Evolutionary conservation across 1,284 basidiomycete species (phyloP).

Genomic region (Chiua sp.): DNA sequence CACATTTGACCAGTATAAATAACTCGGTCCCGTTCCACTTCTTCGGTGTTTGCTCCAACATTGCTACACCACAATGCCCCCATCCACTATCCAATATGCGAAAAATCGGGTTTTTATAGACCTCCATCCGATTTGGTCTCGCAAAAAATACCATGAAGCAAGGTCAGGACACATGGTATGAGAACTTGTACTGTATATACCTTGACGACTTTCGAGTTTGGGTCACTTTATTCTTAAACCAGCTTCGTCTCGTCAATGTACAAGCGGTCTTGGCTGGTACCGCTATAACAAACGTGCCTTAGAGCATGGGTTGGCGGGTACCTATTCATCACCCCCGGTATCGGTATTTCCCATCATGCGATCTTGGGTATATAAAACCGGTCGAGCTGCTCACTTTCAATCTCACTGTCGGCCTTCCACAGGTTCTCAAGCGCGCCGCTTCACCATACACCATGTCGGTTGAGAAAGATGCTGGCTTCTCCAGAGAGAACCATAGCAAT

Average conservation of each 20-base stretch:
- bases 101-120: not conserved
- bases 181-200: not conserved
- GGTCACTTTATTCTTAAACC: too few species aligned
- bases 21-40: not conserved
- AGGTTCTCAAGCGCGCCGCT: not conserved
- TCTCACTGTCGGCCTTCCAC: not conserved
- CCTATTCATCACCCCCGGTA: not conserved
- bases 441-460: conserved; percentile 27
- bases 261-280: not conserved
- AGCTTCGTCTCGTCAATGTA: not conserved
- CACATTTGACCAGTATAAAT: not conserved
- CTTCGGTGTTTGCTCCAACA: not conserved
- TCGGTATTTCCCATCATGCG: not conserved
- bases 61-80: not conserved
- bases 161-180: not conserved
- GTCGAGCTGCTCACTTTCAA: not conserved
- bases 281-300: not conserved
- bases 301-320: not conserved
- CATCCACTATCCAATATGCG: not conserved
- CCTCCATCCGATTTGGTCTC: not conserved
- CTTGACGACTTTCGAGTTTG: not conserved
- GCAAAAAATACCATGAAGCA: not conserved
- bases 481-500: conserved; percentile 10
- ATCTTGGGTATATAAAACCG: not conserved
- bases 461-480: conserved; percentile 24